Evolutionary conservation across 306 rosid genomes (phyloP).

Genomic region (cucumber (Cucumis sativus)): Cucumber_9930_V3 NC_026657.2:21568501-21569000

Average conservation of each 20-base stretch:
- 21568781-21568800: not conserved
- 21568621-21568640: not conserved
- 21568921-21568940: too few relatives aligned
- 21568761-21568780: not conserved
- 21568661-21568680: not conserved
- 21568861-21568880: too few relatives aligned
- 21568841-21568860: too few relatives aligned
- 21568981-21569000: too few relatives aligned
- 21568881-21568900: too few relatives aligned
- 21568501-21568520: not conserved
- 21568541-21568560: not conserved
- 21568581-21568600: not conserved
- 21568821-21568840: too few relatives aligned
- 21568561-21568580: not conserved
- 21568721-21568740: not conserved
- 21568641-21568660: not conserved
- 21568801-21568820: too few relatives aligned
- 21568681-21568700: not conserved
- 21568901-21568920: too few relatives aligned
- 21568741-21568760: not conserved
- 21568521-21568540: not conserved
- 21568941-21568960: too few relatives aligned
- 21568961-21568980: too few relatives aligned
- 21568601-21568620: not conserved
- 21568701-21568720: conserved; percentile 1